A percentile compares a stretch with the other conserved stretches of the same genome.
Conservation (phyloP, 2,329 filamentous ascomycete genomes). For the Talaromyces islandicus region DNA sequence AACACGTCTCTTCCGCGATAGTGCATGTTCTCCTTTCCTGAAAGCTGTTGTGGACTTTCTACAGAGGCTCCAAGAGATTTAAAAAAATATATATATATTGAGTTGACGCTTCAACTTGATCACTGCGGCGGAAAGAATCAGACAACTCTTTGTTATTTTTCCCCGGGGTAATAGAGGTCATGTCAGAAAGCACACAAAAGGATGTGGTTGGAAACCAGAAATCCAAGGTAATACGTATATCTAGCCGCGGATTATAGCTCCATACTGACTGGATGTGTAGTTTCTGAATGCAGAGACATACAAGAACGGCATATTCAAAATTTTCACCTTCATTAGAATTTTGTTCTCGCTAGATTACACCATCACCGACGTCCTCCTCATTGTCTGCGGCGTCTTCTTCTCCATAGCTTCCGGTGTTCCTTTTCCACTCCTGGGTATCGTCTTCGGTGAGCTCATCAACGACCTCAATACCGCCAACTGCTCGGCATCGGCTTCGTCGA, state of each 20-base stretch:
- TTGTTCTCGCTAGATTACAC: conserved; percentile 14
- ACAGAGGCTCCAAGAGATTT: too few relatives aligned
- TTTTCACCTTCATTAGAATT: background rate
- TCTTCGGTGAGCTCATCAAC: conserved; percentile 36
- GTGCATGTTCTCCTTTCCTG: background rate
- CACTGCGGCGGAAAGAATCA: too few relatives aligned
- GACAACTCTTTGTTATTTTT: too few relatives aligned
- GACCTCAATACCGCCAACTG: conserved; percentile 28
- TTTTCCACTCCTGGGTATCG: conserved; percentile 33
- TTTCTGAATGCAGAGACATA: background rate
- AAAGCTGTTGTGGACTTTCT: background rate
- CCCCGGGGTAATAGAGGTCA: background rate
- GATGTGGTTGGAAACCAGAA: background rate
- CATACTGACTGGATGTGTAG: background rate
- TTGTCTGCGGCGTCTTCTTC: conserved; percentile 17
- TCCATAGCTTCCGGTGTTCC: conserved; percentile 31
- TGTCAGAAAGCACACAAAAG: background rate
- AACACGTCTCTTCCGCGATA: background rate
- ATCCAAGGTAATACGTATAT: background rate
- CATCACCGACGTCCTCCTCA: conserved; percentile 12
- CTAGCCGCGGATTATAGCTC: background rate
- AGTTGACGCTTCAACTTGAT: too few relatives aligned
- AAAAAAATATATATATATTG: too few relatives aligned
- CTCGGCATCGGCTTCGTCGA: background rate
- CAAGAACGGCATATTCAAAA: background rate